Conservation (phyloP, 2,329 filamentous ascomycete species). For the Xylariaceae sp. region DNA sequence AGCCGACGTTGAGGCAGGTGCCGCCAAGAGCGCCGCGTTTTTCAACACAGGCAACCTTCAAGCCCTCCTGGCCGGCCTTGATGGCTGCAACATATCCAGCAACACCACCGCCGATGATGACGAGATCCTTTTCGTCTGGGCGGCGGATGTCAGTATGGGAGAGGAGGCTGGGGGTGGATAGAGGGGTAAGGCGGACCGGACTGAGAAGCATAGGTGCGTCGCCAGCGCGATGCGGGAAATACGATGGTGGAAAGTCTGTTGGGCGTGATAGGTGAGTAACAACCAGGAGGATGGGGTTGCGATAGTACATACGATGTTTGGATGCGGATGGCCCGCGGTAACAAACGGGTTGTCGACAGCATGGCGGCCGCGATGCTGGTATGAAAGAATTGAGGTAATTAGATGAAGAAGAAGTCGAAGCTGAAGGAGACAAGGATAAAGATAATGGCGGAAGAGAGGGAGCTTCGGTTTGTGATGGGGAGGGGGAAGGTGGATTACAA, state of each 20-base stretch:
- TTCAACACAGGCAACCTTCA: conserved; percentile 98
- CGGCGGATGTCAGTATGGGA: neutral
- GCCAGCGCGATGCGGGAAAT: conserved; percentile 49
- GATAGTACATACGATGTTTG: conserved; percentile 42
- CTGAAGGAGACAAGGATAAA: too few species aligned
- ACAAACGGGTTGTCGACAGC: conserved; percentile 60
- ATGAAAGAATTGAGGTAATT: neutral
- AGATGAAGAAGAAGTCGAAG: neutral
- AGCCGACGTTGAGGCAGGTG: conserved; percentile 98
- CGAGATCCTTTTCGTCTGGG: conserved; percentile 87
- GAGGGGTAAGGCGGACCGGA: conserved; percentile 39
- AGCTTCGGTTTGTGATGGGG: neutral
- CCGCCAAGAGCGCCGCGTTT: conserved; percentile 93
- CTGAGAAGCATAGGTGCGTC: conserved; percentile 56
- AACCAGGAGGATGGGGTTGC: conserved; percentile 12
- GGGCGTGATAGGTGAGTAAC: conserved; percentile 11
- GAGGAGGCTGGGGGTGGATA: neutral
- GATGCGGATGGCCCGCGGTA: conserved; percentile 56
- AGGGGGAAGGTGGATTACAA: too few species aligned
- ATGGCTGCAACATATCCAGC: conserved; percentile 98
- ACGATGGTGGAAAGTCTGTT: conserved; percentile 49
- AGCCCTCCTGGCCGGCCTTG: conserved; percentile 94
- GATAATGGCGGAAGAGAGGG: too few species aligned
- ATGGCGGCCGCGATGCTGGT: conserved; percentile 23
- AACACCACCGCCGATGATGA: conserved; percentile 97